Conservation (phyloP, 2,329 filamentous ascomycete species). For the Trichoderma sp. region DNA sequence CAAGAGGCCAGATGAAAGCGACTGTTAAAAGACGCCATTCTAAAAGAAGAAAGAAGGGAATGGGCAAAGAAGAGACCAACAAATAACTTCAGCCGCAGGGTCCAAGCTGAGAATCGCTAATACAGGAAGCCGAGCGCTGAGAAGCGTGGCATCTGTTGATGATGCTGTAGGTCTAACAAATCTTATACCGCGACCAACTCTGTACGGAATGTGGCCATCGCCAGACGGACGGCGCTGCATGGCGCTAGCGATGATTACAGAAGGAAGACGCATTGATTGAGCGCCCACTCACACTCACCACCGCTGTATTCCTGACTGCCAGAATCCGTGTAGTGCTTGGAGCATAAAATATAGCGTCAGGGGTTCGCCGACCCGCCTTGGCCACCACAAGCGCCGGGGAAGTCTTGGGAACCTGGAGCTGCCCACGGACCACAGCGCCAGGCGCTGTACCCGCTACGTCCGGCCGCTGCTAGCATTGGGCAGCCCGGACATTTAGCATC, state of each 20-base stretch:
- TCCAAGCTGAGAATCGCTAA: neutral
- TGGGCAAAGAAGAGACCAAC: neutral
- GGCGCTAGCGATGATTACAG: neutral
- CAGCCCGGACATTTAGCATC: constrained; percentile 8
- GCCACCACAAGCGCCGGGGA: neutral
- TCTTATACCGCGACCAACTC: neutral
- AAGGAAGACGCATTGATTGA: constrained; percentile 6
- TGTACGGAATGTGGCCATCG: neutral
- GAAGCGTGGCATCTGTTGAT: neutral
- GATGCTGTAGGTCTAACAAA: neutral
- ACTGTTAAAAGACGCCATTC: neutral
- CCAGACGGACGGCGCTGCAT: neutral
- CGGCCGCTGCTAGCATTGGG: neutral
- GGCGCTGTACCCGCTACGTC: neutral
- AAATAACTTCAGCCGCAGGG: neutral
- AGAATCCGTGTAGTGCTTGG: neutral
- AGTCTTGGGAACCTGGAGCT: neutral
- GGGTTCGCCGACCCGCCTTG: constrained; percentile 2
- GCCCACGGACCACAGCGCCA: neutral
- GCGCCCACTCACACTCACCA: constrained; percentile 8
- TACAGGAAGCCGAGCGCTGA: neutral
- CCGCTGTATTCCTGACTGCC: neutral
- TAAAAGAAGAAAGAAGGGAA: neutral
- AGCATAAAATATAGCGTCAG: constrained; percentile 9
- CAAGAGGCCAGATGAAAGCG: neutral